phyloP scores from a whole-genome alignment of 495 filamentous ascomycete genomes.

The Hypoxylon trugodes region DNA sequence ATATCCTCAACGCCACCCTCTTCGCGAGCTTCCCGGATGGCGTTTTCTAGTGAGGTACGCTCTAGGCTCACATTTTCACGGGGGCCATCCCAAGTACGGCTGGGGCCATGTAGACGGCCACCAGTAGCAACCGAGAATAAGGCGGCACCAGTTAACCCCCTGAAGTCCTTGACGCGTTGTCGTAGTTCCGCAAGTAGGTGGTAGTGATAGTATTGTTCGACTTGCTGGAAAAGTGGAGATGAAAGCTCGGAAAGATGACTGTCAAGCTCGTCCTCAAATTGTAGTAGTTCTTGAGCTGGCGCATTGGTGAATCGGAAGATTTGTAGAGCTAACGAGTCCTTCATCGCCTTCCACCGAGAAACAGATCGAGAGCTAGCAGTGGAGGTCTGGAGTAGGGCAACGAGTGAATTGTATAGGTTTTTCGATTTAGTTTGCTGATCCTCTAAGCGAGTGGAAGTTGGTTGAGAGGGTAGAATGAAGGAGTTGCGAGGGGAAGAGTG shows the following conservation, averaged over 20 bases:
- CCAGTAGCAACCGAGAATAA: conserved; percentile 62
- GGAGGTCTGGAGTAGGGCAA: conserved; percentile 56
- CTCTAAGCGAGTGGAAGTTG: conserved; percentile 43
- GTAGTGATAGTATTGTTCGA: conserved; percentile 52
- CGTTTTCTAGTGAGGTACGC: conserved; percentile 32
- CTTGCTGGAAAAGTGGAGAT: conserved; percentile 48
- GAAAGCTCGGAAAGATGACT: conserved; percentile 45
- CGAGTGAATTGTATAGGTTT: conserved; percentile 54
- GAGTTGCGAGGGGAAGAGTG: conserved; percentile 58
- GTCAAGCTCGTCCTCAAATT: conserved; percentile 55
- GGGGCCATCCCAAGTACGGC: conserved; percentile 36
- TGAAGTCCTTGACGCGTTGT: conserved; percentile 58
- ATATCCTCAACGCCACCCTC: conserved; percentile 70
- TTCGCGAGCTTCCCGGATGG: conserved; percentile 51
- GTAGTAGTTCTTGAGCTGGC: conserved; percentile 50
- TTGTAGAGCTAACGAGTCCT: conserved; percentile 57
- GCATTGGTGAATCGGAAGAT: conserved; percentile 61
- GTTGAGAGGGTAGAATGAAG: conserved; percentile 44
- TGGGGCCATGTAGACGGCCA: conserved; percentile 45
- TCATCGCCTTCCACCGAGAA: conserved; percentile 53
- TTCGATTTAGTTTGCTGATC: conserved; percentile 44
- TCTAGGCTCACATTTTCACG: conserved; percentile 41
- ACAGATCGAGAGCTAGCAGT: conserved; percentile 42
- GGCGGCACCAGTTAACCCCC: conserved; percentile 55
- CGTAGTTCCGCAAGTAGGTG: conserved; percentile 53